phyloP scores from a whole-genome alignment of 2,329 filamentous ascomycete genomes.

The Trichoderma citrinoviride region DNA sequence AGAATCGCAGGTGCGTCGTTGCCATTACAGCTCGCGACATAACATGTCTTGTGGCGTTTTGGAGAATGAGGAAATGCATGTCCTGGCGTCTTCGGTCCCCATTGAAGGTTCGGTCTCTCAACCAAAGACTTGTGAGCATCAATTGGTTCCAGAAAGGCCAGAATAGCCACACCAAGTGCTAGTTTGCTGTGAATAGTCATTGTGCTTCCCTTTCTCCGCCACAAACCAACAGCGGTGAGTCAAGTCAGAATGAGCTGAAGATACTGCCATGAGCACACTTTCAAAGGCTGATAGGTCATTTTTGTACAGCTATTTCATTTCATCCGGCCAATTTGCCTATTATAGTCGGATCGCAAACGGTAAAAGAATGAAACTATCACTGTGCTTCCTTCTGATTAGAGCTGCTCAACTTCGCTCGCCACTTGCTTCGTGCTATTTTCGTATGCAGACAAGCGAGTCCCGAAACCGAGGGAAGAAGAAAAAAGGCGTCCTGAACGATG shows the following conservation, averaged over 20 bases:
- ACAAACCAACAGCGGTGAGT: not conserved
- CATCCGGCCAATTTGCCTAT: conserved; percentile 3
- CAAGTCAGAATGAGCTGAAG: not conserved
- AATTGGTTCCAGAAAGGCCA: not conserved
- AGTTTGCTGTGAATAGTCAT: not conserved
- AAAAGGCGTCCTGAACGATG: not conserved
- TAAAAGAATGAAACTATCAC: not conserved
- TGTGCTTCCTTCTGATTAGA: not conserved
- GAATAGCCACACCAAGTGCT: not conserved
- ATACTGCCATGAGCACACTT: too few relatives aligned
- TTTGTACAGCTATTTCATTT: not conserved
- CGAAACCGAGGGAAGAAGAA: not conserved
- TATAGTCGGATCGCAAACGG: not conserved
- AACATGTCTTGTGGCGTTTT: conserved; percentile 1
- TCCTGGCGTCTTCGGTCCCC: conserved; percentile 9
- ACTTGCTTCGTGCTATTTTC: not conserved
- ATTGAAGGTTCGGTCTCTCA: not conserved
- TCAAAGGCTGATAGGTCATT: not conserved
- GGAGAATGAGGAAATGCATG: conserved; percentile 4
- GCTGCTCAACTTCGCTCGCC: not conserved
- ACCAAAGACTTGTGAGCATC: not conserved
- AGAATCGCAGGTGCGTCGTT: not conserved
- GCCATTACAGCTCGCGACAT: not conserved
- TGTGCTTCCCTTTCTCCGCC: too few relatives aligned
- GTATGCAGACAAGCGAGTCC: not conserved